A percentile compares a stretch with the other conserved stretches of the same genome.
Conservation (phyloP, 768 basidiomycete genomes). For the Leccinum olivaceopallidum region DNA sequence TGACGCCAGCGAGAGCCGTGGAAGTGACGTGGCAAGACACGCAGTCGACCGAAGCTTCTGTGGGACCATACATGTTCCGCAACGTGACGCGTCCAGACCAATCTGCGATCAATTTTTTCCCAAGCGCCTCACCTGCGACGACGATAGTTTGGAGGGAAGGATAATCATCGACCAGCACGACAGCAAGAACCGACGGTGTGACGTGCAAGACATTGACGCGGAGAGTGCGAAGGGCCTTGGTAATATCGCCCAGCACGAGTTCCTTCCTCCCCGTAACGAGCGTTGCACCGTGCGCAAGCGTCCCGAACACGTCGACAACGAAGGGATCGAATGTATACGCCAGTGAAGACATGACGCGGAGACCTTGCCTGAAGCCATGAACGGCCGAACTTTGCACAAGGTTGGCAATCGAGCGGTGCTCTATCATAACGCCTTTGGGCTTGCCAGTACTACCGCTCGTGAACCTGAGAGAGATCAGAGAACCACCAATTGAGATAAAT, state of each 20-base stretch:
- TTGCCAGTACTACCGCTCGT: conserved; percentile 27
- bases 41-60: conserved; percentile 33
- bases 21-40: conserved; percentile 27
- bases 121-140: conserved; percentile 26
- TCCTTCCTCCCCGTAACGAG: conserved; percentile 26
- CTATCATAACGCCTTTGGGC: conserved; percentile 26
- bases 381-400: conserved; percentile 23
- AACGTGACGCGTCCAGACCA: conserved; percentile 28
- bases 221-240: conserved; percentile 29
- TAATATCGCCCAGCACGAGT: conserved; percentile 32
- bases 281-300: conserved; percentile 22
- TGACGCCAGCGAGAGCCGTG: conserved; percentile 4
- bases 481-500: too few species aligned
- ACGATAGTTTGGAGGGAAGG: conserved; percentile 31
- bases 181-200: conserved; percentile 32
- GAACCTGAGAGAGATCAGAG: conserved; percentile 8
- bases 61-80: conserved; percentile 37
- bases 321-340: conserved; percentile 33
- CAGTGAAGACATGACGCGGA: conserved; percentile 28
- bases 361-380: conserved; percentile 25
- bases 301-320: conserved; percentile 20
- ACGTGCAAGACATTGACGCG: conserved; percentile 28
- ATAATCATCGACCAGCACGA: conserved; percentile 29
- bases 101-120: conserved; percentile 24
- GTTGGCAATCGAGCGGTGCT: conserved; percentile 23